phyloP scores from a whole-genome alignment of 2,329 filamentous ascomycete species.

The Xylariaceae sp. region DNA sequence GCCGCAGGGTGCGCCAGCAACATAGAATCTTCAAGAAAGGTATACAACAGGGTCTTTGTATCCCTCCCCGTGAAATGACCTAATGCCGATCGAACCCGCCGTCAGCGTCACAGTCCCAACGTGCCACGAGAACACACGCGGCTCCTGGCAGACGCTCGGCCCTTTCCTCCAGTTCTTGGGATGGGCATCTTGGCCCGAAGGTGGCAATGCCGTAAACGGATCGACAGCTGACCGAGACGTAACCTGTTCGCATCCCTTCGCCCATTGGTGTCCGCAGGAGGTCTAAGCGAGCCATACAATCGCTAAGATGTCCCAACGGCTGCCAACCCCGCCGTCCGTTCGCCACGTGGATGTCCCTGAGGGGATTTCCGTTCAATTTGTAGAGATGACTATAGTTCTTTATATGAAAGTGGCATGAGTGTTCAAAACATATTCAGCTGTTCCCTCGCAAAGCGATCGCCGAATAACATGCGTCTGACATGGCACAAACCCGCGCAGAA shows the following conservation, averaged over 20 bases:
- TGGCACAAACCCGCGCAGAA: too few relatives aligned
- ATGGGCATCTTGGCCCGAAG: too few relatives aligned
- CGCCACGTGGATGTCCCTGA: neutral
- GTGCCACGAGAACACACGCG: constrained; percentile 7
- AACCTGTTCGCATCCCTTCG: neutral
- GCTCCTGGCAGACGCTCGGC: constrained; percentile 9
- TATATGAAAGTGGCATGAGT: too few relatives aligned
- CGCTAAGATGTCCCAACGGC: neutral
- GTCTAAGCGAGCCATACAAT: neutral
- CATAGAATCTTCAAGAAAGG: too few relatives aligned
- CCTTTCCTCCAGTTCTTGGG: neutral
- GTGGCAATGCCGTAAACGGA: neutral
- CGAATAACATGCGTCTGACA: too few relatives aligned
- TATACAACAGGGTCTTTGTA: neutral
- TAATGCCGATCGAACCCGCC: neutral
- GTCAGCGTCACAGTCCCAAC: neutral
- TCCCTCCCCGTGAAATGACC: neutral
- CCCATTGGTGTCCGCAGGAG: neutral
- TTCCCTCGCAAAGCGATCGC: too few relatives aligned
- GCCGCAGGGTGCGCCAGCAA: too few relatives aligned
- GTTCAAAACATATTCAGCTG: too few relatives aligned
- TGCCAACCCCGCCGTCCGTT: neutral
- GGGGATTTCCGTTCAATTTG: too few relatives aligned
- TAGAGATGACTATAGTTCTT: too few relatives aligned
- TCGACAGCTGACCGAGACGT: neutral